These are phyloP conservation scores for Cladobotryum protrusum DNA, from an alignment of 2,329 filamentous ascomycete genomes.

Conservation along the genomic window DNA sequence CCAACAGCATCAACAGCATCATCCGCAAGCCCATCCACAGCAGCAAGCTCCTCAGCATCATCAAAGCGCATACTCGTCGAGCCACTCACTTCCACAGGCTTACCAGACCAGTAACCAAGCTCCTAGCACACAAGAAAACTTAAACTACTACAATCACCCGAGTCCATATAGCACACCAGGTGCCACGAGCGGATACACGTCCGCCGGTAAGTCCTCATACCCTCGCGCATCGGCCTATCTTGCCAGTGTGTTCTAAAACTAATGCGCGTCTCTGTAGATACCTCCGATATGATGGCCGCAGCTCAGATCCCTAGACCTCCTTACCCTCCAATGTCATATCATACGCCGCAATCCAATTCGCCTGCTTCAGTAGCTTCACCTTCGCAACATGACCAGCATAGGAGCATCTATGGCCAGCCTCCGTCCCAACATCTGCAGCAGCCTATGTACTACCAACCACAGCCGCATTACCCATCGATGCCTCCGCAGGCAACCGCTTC, in stretches of 20 bases:
- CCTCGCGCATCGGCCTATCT: conserved; percentile 7
- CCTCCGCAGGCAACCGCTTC: conserved; percentile 54
- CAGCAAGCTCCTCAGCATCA: conserved; percentile 55
- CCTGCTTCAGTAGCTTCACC: conserved; percentile 89
- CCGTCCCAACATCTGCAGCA: conserved; percentile 71
- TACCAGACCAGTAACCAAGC: conserved; percentile 64
- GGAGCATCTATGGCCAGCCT: conserved; percentile 77
- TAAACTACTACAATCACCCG: conserved; percentile 71
- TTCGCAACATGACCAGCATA: conserved; percentile 81
- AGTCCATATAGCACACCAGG: conserved; percentile 79
- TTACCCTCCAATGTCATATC: conserved; percentile 85
- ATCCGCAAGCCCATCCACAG: conserved; percentile 47
- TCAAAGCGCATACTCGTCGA: conserved; percentile 60
- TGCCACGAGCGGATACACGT: conserved; percentile 76
- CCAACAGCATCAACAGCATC: conserved; percentile 56
- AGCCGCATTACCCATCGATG: conserved; percentile 60
- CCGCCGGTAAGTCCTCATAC: conserved; percentile 61
- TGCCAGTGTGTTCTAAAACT: conserved; percentile 14
- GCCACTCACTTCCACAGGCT: conserved; percentile 57
- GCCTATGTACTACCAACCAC: conserved; percentile 68
- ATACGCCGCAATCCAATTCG: conserved; percentile 92
- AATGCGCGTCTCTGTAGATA: conserved; percentile 36
- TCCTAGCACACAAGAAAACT: conserved; percentile 55
- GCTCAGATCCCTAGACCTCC: conserved; percentile 64
- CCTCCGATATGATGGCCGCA: conserved; percentile 62